phyloP scores from a whole-genome alignment of 768 basidiomycete genomes.

The Boletus huronensis region DNA sequence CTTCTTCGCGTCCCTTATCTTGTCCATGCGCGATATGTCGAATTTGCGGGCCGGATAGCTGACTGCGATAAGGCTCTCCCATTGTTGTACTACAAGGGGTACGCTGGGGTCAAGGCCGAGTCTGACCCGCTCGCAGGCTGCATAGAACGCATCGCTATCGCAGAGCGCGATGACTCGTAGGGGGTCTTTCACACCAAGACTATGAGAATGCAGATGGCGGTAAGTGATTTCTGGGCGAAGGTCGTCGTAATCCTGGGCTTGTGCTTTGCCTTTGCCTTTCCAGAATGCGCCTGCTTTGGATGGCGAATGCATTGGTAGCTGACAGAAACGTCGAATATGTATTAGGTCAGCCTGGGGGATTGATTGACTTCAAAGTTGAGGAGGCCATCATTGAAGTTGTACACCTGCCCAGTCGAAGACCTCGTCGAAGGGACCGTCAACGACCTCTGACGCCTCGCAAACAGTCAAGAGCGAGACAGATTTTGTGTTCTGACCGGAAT shows the following conservation, averaged over 20 bases:
- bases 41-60: conserved; percentile 93
- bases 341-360: background rate
- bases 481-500: no score
- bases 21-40: conserved; percentile 91
- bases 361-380: no score
- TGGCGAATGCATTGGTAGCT: conserved; percentile 15
- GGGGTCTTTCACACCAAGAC: conserved; percentile 68
- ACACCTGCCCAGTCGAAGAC: no score
- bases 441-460: no score
- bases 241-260: conserved; percentile 50
- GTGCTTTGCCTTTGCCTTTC: conserved; percentile 58
- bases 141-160: conserved; percentile 85
- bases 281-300: conserved; percentile 25
- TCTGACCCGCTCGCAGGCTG: conserved; percentile 81
- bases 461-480: no score
- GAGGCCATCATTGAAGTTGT: no score
- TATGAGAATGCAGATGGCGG: conserved; percentile 67
- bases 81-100: conserved; percentile 83
- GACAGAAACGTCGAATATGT: background rate
- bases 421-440: no score
- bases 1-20: conserved; percentile 75
- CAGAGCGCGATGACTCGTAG: conserved; percentile 85
- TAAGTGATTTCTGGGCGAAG: conserved; percentile 72
- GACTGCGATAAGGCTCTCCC: conserved; percentile 88
- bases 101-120: conserved; percentile 58